Evolutionary conservation across 1,284 basidiomycete species (phyloP).

Genomic region (Leccinum angustisporum): DNA sequence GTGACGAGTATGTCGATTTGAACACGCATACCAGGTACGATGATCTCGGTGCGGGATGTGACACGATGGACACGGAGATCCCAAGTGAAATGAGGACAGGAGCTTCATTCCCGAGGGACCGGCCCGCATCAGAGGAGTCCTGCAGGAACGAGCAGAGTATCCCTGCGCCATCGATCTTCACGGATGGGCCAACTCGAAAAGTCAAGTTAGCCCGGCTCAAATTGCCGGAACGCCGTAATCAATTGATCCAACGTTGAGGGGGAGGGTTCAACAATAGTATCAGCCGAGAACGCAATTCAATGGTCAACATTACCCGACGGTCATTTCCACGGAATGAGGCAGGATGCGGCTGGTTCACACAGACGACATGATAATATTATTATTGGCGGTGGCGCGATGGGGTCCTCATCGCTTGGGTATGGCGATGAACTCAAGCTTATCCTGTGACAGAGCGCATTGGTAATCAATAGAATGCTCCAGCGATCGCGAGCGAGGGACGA

Average conservation of each 20-base stretch:
- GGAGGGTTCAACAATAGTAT: neutral
- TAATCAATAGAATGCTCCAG: conserved; percentile 8
- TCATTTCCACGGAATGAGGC: neutral
- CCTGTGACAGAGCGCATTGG: conserved; percentile 2
- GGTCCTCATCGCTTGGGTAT: neutral
- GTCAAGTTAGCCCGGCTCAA: neutral
- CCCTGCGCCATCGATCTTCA: conserved; percentile 2
- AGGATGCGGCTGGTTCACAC: neutral
- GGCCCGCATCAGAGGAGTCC: neutral
- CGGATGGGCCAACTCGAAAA: neutral
- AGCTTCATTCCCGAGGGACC: conserved; percentile 23
- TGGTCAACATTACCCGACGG: neutral
- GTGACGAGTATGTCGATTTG: neutral
- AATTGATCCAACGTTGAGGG: neutral
- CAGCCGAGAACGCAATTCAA: neutral
- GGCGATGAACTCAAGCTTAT: neutral
- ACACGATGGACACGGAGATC: conserved; percentile 22
- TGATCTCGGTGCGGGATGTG: conserved; percentile 2
- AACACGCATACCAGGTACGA: neutral
- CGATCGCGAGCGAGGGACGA: conserved; percentile 5
- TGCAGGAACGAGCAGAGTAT: neutral
- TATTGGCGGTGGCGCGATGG: conserved; percentile 8
- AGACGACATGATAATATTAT: neutral
- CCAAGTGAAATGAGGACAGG: conserved; percentile 14
- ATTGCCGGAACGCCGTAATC: conserved; percentile 5